Base-by-base conservation (phyloP, 371 early-diverging fungal genomes). In the Mortierella sp. region DNA sequence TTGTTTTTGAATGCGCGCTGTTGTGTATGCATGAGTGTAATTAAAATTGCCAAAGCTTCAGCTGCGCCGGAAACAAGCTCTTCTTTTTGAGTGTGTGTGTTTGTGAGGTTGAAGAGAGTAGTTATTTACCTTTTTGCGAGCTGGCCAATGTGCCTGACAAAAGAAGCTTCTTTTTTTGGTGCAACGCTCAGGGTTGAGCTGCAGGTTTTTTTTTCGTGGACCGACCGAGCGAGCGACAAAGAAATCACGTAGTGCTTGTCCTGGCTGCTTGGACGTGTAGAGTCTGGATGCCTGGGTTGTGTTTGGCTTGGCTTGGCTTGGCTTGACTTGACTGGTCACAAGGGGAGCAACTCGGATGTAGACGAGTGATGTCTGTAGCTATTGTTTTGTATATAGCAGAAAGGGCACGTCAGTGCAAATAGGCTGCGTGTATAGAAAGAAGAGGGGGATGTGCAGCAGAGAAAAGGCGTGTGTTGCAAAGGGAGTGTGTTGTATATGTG, bases 171-270 rank as follows among this genome's bases (percentile, higher is more conserved):
- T 31, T 46, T 10, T 53, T n/a, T 53, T 34, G 16, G 72, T 72
- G 51, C 64, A 19, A 61, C 64, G 34, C 31, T 61, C 46, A 13
- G 13, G 31, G 16, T 61, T 61, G 37, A 61, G 64, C 64, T 61
- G n/a, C n/a, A n/a, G n/a, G n/a, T 34, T 61, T 31, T 28, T 61
- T 28, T 61, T 61, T 61, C 34, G 64, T 61, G 34, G 64, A 61
- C 64, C 64, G 64, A 31, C 46, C 2, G 46, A 46, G 46, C 21
- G n/a, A n/a, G n/a, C n/a, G n/a, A n/a, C n/a, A n/a, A n/a, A n/a
- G n/a, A 34, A 59, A 34, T 61, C 64, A 61, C 59, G 31, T 59
- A 26, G 19, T 9, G 19, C 16, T 16, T 6, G 34, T 13, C 13
- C 31, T 16, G 21, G 31, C 34, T 34, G 19, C 21, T 31, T 16